Evolutionary conservation across 352 stramenopile species (phyloP).

Genomic region (Phytopythium oedochilum): DNA sequence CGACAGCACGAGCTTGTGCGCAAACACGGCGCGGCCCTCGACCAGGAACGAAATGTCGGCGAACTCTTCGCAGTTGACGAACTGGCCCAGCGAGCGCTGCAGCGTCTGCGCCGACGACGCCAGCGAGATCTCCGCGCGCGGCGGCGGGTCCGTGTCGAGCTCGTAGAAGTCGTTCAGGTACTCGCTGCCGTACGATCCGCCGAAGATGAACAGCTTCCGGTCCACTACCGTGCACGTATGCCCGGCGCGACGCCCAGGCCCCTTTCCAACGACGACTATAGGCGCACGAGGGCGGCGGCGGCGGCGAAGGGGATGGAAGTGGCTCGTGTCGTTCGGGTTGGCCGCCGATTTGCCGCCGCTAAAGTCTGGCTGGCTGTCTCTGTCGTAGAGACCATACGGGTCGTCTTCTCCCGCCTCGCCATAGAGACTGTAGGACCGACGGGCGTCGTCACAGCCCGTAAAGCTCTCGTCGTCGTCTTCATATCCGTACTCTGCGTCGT

Average conservation of each 20-base stretch:
- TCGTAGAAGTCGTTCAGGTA: conserved; percentile 95
- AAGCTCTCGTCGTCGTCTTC: conserved; percentile 17
- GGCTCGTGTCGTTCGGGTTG: conserved; percentile 68
- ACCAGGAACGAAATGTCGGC: conserved; percentile 95
- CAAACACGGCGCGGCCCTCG: conserved; percentile 90
- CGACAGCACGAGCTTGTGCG: conserved; percentile 93
- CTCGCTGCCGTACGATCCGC: conserved; percentile 87
- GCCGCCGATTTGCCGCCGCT: conserved; percentile 20
- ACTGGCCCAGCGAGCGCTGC: conserved; percentile 78
- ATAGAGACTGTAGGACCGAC: background rate
- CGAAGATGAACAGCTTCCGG: conserved; percentile 93
- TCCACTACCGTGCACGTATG: conserved; percentile 94
- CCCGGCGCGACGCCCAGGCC: conserved; percentile 87
- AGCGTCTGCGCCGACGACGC: conserved; percentile 59
- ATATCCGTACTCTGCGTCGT: conserved; percentile 12
- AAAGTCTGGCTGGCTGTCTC: conserved; percentile 14
- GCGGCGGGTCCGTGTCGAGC: conserved; percentile 92
- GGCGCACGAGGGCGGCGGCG: conserved; percentile 33
- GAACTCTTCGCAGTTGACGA: conserved; percentile 92
- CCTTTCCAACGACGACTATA: conserved; percentile 82
- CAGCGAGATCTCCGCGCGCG: conserved; percentile 75
- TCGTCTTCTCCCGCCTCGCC: conserved; percentile 32
- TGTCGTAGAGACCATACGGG: background rate
- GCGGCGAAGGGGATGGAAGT: conserved; percentile 10
- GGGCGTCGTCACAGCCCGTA: background rate